Evolutionary conservation across 2,329 filamentous ascomycete genomes (phyloP).

Genomic region (Sporothrix brunneoviolacea): DNA sequence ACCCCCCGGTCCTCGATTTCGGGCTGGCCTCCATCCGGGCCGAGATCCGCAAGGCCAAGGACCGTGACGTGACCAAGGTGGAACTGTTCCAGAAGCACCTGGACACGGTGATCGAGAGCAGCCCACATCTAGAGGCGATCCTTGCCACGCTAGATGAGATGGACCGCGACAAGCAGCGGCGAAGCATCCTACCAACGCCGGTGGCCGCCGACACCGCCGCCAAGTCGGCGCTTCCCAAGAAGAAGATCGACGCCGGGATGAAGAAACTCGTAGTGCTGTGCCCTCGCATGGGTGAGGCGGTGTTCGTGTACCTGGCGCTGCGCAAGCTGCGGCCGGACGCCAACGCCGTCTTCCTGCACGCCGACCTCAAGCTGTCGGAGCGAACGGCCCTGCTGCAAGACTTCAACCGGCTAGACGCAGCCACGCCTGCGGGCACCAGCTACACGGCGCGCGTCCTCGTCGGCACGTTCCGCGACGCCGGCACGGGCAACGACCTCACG

Average conservation of each 20-base stretch:
- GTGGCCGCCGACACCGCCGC: background rate
- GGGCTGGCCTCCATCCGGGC: slow-evolving; percentile 55
- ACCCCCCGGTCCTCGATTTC: slow-evolving; percentile 57
- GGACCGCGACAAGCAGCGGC: slow-evolving; percentile 12
- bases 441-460: slow-evolving; percentile 14
- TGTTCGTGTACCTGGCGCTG: slow-evolving; percentile 20
- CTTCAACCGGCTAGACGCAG: slow-evolving; percentile 15
- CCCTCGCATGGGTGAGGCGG: slow-evolving; percentile 20
- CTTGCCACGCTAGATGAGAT: slow-evolving; percentile 17
- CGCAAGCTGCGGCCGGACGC: slow-evolving; percentile 14
- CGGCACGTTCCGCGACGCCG: slow-evolving; percentile 19
- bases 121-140: slow-evolving; percentile 17
- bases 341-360: slow-evolving; percentile 17
- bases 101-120: slow-evolving; percentile 15
- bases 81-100: slow-evolving; percentile 16
- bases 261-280: slow-evolving; percentile 22
- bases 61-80: slow-evolving; percentile 15
- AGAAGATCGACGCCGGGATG: slow-evolving; percentile 5
- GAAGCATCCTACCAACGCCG: slow-evolving; percentile 5
- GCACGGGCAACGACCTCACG: slow-evolving; percentile 19
- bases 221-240: slow-evolving; percentile 6
- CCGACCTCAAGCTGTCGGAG: slow-evolving; percentile 17
- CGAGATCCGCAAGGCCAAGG: slow-evolving; percentile 15
- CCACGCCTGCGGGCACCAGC: background rate
- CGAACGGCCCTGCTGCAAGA: slow-evolving; percentile 16